phyloP scores from a whole-genome alignment of 2,329 filamentous ascomycete genomes.

The Fusarium sp. region DNA sequence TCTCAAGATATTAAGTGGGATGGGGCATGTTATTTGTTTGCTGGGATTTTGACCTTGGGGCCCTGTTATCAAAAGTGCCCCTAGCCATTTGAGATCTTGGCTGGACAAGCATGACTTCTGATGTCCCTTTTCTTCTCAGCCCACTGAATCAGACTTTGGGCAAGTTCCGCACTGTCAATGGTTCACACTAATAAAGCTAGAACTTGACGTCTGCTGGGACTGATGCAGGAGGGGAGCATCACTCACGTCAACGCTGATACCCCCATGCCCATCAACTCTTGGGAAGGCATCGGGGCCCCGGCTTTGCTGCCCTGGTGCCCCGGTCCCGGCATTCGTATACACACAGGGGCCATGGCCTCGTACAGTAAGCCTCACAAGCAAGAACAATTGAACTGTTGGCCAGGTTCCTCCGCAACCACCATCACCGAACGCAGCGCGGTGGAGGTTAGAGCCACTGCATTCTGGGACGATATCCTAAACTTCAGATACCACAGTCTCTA shows the following conservation, averaged over 20 bases:
- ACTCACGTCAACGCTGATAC: constrained; percentile 19
- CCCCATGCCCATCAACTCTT: constrained; percentile 16
- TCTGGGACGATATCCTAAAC: constrained; percentile 12
- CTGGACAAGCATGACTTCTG: constrained; percentile 1
- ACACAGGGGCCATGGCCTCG: constrained; percentile 31
- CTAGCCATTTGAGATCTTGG: constrained; percentile 16
- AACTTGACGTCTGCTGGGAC: constrained; percentile 19
- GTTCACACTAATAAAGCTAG: constrained; percentile 17
- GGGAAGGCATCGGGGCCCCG: constrained; percentile 30
- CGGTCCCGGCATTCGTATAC: constrained; percentile 37
- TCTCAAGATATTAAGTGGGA: constrained; percentile 13
- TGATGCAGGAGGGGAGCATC: constrained; percentile 22
- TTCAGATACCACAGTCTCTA: not conserved
- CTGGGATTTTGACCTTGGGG: constrained; percentile 9
- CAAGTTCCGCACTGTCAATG: constrained; percentile 21
- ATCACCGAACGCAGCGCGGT: constrained; percentile 25
- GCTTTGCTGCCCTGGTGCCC: constrained; percentile 30
- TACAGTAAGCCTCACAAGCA: constrained; percentile 35
- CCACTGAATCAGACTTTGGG: constrained; percentile 20
- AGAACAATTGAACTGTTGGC: constrained; percentile 9
- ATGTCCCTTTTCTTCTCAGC: not conserved
- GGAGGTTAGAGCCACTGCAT: constrained; percentile 16
- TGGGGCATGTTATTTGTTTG: not conserved
- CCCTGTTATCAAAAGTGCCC: constrained; percentile 21
- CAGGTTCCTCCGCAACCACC: constrained; percentile 13